Evolutionary conservation across 1,284 basidiomycete genomes (phyloP).

Genomic region (Puccinia triticina): DNA sequence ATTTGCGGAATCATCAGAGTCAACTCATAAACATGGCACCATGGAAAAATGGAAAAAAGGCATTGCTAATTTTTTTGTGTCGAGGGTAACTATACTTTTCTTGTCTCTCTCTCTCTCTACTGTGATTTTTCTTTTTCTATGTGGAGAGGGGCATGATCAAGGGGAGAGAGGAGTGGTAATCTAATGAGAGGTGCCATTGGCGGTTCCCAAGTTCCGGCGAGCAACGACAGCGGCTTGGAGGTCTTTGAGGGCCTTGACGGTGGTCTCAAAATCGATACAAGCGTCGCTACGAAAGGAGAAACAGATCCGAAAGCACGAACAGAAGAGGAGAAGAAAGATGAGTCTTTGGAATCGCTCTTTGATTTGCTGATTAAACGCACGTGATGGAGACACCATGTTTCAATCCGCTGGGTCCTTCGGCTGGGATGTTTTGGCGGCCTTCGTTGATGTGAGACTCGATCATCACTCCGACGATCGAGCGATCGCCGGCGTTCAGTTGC

Average conservation of each 20-base stretch:
- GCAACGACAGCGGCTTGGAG: slow-evolving; percentile 53
- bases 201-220: neutral
- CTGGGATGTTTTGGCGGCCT: slow-evolving; percentile 80
- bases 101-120: too few relatives aligned
- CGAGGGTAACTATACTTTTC: too few relatives aligned
- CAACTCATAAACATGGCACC: too few relatives aligned
- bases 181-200: neutral
- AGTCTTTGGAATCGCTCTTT: neutral
- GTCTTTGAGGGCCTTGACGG: slow-evolving; percentile 62
- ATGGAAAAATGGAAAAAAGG: too few relatives aligned
- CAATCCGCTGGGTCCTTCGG: slow-evolving; percentile 73
- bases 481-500: slow-evolving; percentile 70
- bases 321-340: neutral
- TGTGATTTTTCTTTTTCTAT: neutral
- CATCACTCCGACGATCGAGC: slow-evolving; percentile 96
- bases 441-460: slow-evolving; percentile 92
- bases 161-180: neutral
- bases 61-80: too few relatives aligned
- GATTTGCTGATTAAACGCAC: slow-evolving; percentile 67
- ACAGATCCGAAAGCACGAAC: neutral
- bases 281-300: slow-evolving; percentile 60
- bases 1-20: too few relatives aligned
- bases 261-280: slow-evolving; percentile 88
- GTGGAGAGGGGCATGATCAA: neutral
- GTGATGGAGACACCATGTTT: slow-evolving; percentile 63